Evolutionary conservation across 2,329 filamentous ascomycete genomes (phyloP).

Genomic region (Davidsoniella eucalypti): DNA sequence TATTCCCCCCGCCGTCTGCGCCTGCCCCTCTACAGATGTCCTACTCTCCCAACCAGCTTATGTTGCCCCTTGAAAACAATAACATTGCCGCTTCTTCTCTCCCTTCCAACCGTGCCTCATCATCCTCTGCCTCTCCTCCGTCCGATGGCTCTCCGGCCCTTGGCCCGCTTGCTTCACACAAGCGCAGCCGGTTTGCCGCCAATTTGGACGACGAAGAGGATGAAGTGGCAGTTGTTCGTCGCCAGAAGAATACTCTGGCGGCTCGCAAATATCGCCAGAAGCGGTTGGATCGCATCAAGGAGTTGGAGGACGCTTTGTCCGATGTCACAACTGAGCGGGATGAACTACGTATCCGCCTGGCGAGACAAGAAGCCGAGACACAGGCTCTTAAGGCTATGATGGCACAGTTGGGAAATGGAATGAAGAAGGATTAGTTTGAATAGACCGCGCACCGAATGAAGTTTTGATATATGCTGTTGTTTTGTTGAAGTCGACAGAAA

Average conservation of each 20-base stretch:
- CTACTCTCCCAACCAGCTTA: neutral
- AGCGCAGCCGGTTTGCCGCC: constrained; percentile 6
- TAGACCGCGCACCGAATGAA: neutral
- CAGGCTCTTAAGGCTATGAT: constrained; percentile 40
- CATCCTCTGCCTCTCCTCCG: constrained; percentile 4
- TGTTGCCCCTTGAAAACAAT: neutral
- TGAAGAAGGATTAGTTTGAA: neutral
- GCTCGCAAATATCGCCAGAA: constrained; percentile 57
- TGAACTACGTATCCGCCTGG: constrained; percentile 43
- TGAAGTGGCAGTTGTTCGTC: constrained; percentile 16
- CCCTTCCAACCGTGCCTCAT: neutral
- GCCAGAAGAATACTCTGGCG: constrained; percentile 53
- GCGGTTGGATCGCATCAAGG: constrained; percentile 46
- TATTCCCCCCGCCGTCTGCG: constrained; percentile 5
- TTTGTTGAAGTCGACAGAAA: neutral
- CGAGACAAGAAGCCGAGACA: constrained; percentile 47
- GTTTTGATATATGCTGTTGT: neutral
- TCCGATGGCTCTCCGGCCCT: neutral
- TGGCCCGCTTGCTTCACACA: neutral
- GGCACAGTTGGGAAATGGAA: constrained; percentile 5
- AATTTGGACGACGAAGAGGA: constrained; percentile 9
- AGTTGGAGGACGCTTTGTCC: constrained; percentile 43
- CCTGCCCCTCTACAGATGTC: constrained; percentile 4
- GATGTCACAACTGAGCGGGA: constrained; percentile 45
- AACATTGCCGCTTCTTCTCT: neutral